Conservation (phyloP, 192 early-diverging fungal genomes). For the Coemansia sp. region DNA sequence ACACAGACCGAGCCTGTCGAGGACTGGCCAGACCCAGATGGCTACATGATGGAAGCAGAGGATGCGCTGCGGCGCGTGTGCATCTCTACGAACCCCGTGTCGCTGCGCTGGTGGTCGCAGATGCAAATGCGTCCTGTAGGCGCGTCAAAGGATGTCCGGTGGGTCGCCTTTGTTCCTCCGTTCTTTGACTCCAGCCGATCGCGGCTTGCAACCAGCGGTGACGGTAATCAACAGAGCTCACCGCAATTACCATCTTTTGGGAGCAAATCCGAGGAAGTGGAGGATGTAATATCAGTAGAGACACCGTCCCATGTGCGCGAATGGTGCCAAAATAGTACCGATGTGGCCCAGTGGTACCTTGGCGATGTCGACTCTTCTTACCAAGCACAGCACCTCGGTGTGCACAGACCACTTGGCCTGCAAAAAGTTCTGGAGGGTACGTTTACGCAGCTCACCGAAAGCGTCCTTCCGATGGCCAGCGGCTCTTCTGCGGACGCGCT, state of each 20-base stretch:
- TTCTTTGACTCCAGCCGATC: neutral
- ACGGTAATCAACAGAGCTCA: neutral
- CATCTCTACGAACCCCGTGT: conserved; percentile 21
- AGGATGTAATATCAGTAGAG: neutral
- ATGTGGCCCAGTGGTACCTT: conserved; percentile 32
- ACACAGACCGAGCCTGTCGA: conserved; percentile 8
- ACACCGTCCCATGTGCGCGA: neutral
- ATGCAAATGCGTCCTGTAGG: conserved; percentile 53
- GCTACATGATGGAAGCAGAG: conserved; percentile 31
- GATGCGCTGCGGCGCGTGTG: conserved; percentile 51
- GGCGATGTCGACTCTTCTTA: conserved; percentile 45
- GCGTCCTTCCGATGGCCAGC: neutral
- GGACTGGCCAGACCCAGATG: conserved; percentile 49
- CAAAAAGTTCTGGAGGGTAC: conserved; percentile 21
- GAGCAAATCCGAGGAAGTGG: neutral
- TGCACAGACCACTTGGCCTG: conserved; percentile 36
- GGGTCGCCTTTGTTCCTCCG: conserved; percentile 37
- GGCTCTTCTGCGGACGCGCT: neutral
- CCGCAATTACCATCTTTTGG: neutral
- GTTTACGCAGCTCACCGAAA: conserved; percentile 27
- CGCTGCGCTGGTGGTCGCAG: conserved; percentile 52
- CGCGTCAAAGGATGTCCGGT: conserved; percentile 47
- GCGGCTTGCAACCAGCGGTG: neutral
- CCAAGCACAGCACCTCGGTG: conserved; percentile 45
- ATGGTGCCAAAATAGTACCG: conserved; percentile 17